phyloP scores from a whole-genome alignment of 2,329 filamentous ascomycete species.

The Botrytis medusae region DNA sequence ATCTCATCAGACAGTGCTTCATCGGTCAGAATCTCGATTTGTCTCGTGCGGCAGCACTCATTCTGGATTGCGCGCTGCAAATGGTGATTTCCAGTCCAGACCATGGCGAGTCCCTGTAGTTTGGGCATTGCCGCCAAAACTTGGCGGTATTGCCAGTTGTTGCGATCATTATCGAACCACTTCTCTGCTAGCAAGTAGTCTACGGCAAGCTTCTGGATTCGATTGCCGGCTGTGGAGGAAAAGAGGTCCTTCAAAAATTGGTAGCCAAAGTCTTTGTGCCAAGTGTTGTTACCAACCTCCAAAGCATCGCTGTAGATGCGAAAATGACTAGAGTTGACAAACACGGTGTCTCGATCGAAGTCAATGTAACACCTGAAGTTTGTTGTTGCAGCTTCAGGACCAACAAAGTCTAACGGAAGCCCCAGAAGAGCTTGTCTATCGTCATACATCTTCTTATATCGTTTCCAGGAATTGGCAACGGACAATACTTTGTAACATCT shows the following conservation, averaged over 20 bases:
- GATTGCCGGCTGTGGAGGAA: not conserved
- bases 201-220: not conserved
- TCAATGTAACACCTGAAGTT: constrained; percentile 2
- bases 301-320: not conserved
- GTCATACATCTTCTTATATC: constrained; percentile 8
- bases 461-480: not conserved
- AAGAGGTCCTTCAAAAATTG: not conserved
- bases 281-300: not conserved
- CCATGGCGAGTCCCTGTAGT: not conserved
- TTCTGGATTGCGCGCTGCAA: not conserved
- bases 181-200: not conserved
- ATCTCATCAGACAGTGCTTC: not conserved
- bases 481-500: not conserved
- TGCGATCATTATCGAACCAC: not conserved
- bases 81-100: not conserved
- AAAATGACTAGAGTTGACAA: not conserved
- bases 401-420: not conserved
- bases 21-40: not conserved
- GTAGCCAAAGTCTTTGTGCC: constrained; percentile 2
- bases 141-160: constrained; percentile 5
- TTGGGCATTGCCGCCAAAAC: constrained; percentile 1
- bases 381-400: not conserved
- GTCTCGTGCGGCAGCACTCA: not conserved
- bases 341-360: not conserved
- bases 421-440: not conserved